Conservation (phyloP, 2,329 filamentous ascomycete species). For the Clarireedia paspali region DNA sequence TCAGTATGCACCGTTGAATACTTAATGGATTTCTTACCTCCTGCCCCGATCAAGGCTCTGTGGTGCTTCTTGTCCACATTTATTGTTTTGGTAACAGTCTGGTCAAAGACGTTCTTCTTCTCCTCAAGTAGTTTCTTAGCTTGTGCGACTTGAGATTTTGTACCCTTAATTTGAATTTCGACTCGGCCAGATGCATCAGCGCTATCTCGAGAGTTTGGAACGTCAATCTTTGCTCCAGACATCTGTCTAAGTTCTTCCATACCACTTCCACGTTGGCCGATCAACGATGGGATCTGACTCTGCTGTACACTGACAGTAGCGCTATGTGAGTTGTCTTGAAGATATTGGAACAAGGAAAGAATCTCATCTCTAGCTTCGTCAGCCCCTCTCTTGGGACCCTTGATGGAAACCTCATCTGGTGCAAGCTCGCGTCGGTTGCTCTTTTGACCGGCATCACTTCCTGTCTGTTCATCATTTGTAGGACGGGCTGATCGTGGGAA, state of each 20-base stretch:
- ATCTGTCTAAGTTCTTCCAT: conserved; percentile 83
- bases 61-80: conserved; percentile 95
- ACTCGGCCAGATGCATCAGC: conserved; percentile 59
- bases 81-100: conserved; percentile 76
- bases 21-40: conserved; percentile 52
- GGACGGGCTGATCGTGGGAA: conserved; percentile 69
- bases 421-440: conserved; percentile 61
- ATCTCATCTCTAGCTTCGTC: conserved; percentile 90
- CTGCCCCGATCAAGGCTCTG: conserved; percentile 77
- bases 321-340: conserved; percentile 77
- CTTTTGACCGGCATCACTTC: conserved; percentile 62
- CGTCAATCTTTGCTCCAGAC: conserved; percentile 85
- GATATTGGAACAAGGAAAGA: conserved; percentile 78
- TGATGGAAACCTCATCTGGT: conserved; percentile 81
- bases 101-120: conserved; percentile 79
- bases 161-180: conserved; percentile 87
- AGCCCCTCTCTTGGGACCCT: conserved; percentile 86
- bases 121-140: conserved; percentile 87
- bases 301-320: conserved; percentile 80
- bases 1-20: not conserved
- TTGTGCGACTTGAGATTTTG: conserved; percentile 81
- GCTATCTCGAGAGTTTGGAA: conserved; percentile 72
- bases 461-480: conserved; percentile 60
- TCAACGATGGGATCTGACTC: conserved; percentile 87
- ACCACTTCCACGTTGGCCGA: conserved; percentile 81